Base-by-base conservation (phyloP, 352 stramenopile species). In the Peronospora farinosa region DNA sequence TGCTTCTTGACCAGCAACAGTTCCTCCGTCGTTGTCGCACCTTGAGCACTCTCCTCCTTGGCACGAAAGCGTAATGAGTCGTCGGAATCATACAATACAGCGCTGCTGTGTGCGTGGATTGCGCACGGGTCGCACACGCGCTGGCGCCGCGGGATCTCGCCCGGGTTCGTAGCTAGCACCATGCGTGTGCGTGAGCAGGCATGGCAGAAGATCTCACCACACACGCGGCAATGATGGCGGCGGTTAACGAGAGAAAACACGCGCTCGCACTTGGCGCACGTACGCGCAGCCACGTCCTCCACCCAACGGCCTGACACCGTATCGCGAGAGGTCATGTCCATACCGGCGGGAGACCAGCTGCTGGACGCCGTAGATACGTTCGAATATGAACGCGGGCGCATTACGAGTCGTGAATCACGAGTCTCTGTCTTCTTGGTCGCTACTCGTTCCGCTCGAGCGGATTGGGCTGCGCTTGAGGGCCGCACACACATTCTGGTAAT, bases 161-260 rank as follows among this genome's bases (percentile, higher is more conserved):
- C 65, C 7, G 75, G 67, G 17, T 72, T 84, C 27, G 74, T 90
- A 36, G 73, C 72, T 23, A 94, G 64, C 52, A 88, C 69, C 65
- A 92, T 91, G 16, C 86, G 70, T 32, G 70, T 89, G 31, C 83
- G 81, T 13, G 80, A 88, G 47, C 80, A 92, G 25, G 74, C 62
- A 60, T 86, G 73, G 52, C 80, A 92, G 63, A 92, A 92, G 41
- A 92, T 86, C 57, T 89, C 58, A 27, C 80, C 80, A 42, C 80
- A 92, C 40, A 88, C 78, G 45, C 80, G 80, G 62, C 80, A 92
- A 67, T 92, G 80, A 54, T 92, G 80, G 21, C 80, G 76, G 2
- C 80, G 75, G 60, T 86, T 84, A 36, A 87, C 69, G 21, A 92
- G 62, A 43, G 80, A 84, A 47, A 92, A 92, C 5, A 19, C 43